These are phyloP conservation scores for Heritiera fomes DNA, from an alignment of 345 rosid genomes.

Conservation along the genomic window DNA sequence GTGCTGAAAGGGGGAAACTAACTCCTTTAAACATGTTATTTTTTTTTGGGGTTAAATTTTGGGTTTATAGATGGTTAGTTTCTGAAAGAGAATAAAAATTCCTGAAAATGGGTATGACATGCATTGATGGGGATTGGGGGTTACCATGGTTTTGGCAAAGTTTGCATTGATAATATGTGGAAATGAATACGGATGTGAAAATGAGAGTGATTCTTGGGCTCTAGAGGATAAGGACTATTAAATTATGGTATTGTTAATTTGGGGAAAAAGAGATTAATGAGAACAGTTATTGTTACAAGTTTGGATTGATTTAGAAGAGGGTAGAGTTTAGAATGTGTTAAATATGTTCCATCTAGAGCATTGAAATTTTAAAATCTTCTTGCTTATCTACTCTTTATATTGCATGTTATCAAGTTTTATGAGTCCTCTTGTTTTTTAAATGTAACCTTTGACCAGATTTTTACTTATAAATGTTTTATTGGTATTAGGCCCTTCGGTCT, in stretches of 20 bases:
- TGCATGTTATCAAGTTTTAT: neutral
- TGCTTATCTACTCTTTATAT: neutral
- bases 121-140: neutral
- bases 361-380: neutral
- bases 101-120: neutral
- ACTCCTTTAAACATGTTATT: neutral
- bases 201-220: neutral
- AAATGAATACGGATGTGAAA: neutral
- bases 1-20: neutral
- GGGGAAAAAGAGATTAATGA: neutral
- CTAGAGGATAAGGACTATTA: neutral
- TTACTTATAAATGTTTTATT: neutral
- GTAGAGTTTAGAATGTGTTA: neutral
- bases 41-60: neutral
- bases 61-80: slow-evolving; percentile 6
- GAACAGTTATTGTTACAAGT: neutral
- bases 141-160: neutral
- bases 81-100: neutral
- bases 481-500: neutral
- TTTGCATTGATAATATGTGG: neutral
- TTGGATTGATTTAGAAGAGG: neutral
- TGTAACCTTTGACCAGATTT: neutral
- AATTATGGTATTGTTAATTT: neutral
- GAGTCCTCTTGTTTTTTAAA: neutral
- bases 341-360: neutral